A percentile compares a stretch with the other conserved stretches of the same genome.
phyloP scores from a whole-genome alignment of 768 basidiomycete genomes.

The Macrolepiota fuliginosa region DNA sequence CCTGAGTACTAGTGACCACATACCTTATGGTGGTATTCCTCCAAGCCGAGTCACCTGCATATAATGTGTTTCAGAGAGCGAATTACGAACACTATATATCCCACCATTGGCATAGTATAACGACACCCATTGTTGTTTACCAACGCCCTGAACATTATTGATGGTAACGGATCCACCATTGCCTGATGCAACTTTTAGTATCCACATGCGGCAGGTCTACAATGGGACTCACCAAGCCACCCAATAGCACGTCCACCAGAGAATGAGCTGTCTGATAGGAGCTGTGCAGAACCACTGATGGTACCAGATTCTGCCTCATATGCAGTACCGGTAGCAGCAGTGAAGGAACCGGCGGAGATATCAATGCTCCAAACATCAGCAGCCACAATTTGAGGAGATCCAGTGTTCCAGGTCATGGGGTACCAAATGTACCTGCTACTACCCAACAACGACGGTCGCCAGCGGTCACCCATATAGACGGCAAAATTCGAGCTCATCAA shows the following conservation, averaged over 20 bases:
- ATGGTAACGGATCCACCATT: slow-evolving; percentile 57
- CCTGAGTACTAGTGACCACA: slow-evolving; percentile 8
- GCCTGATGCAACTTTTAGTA: slow-evolving; percentile 27
- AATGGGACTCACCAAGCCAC: slow-evolving; percentile 43
- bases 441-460: slow-evolving; percentile 51
- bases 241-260: slow-evolving; percentile 55
- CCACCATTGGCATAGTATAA: slow-evolving; percentile 57
- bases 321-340: slow-evolving; percentile 44
- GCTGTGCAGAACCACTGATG: slow-evolving; percentile 43
- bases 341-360: slow-evolving; percentile 47
- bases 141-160: slow-evolving; percentile 53
- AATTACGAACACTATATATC: neutral
- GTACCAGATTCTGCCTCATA: slow-evolving; percentile 58
- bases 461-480: slow-evolving; percentile 67
- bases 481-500: slow-evolving; percentile 42
- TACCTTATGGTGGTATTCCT: slow-evolving; percentile 60
- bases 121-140: slow-evolving; percentile 56
- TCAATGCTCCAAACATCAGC: slow-evolving; percentile 60
- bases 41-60: slow-evolving; percentile 50
- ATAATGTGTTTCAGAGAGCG: neutral
- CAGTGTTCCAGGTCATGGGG: slow-evolving; percentile 54
- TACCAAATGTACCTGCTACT: slow-evolving; percentile 63
- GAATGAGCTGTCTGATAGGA: slow-evolving; percentile 41
- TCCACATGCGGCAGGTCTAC: neutral
- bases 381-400: slow-evolving; percentile 49